phyloP scores from a whole-genome alignment of 768 basidiomycete genomes.

The Gelatoporia subvermispora region DNA sequence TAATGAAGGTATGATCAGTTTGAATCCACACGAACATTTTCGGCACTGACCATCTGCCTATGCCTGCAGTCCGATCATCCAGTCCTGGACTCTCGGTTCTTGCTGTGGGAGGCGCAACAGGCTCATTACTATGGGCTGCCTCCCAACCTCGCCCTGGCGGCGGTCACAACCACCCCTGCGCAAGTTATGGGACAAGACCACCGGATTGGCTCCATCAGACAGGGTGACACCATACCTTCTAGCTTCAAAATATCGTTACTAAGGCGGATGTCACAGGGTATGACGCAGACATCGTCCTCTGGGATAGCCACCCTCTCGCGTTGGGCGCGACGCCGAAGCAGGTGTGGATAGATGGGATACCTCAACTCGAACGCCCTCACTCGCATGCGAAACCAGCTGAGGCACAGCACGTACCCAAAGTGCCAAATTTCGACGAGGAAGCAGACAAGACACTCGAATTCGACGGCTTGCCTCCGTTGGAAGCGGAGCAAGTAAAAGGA shows the following conservation, averaged over 20 bases:
- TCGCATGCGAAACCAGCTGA: constrained; percentile 46
- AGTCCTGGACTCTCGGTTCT: constrained; percentile 48
- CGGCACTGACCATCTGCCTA: neutral
- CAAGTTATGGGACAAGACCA: constrained; percentile 68
- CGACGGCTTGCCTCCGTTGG: constrained; percentile 64
- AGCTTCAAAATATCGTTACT: neutral
- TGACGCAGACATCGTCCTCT: constrained; percentile 73
- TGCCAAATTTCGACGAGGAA: constrained; percentile 58
- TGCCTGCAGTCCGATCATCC: constrained; percentile 45
- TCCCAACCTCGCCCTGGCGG: constrained; percentile 57
- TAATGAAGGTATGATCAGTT: constrained; percentile 46
- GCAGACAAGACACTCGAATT: constrained; percentile 47
- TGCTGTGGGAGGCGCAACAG: constrained; percentile 57
- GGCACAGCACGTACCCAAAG: constrained; percentile 48
- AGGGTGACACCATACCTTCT: neutral
- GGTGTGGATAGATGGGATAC: constrained; percentile 81
- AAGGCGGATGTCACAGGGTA: constrained; percentile 37
- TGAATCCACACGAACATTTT: neutral
- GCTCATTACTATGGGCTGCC: constrained; percentile 70
- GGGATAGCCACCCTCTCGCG: constrained; percentile 73
- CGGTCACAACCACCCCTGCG: constrained; percentile 72
- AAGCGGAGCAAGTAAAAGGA: constrained; percentile 28
- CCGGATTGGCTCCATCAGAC: constrained; percentile 27
- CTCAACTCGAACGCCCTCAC: constrained; percentile 51
- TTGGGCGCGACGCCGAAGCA: constrained; percentile 76